These are phyloP conservation scores for Alternaria postmessia DNA, from an alignment of 2,329 filamentous ascomycete genomes.

Conservation along the genomic window DNA sequence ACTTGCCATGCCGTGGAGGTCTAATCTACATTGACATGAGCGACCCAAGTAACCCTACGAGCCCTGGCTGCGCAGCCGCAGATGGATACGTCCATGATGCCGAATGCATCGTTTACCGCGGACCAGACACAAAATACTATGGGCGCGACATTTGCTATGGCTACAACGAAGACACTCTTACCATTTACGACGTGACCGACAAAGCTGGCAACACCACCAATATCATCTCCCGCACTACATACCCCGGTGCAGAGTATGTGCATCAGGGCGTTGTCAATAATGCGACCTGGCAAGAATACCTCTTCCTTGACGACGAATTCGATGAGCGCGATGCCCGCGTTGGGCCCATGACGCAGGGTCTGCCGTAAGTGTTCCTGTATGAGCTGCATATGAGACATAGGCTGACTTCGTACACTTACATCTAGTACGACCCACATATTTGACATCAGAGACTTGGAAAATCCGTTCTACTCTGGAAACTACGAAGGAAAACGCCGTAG, in stretches of 20 bases:
- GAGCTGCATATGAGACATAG: no score
- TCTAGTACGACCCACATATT: slow-evolving; percentile 40
- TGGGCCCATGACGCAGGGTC: slow-evolving; percentile 40
- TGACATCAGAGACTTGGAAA: slow-evolving; percentile 42
- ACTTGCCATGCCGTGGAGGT: slow-evolving; percentile 57
- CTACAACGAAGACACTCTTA: slow-evolving; percentile 62
- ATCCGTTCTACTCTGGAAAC: slow-evolving; percentile 49
- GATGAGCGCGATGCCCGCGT: slow-evolving; percentile 41
- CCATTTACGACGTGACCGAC: slow-evolving; percentile 60
- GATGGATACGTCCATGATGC: slow-evolving; percentile 69
- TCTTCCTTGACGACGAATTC: slow-evolving; percentile 45
- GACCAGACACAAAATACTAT: slow-evolving; percentile 58
- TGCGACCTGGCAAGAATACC: slow-evolving; percentile 36
- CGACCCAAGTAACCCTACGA: slow-evolving; percentile 60
- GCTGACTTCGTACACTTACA: no score
- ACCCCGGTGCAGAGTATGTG: slow-evolving; percentile 62
- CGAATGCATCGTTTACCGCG: slow-evolving; percentile 64
- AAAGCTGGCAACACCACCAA: slow-evolving; percentile 53
- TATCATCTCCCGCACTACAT: slow-evolving; percentile 55
- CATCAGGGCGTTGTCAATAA: slow-evolving; percentile 59
- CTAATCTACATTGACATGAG: slow-evolving; percentile 65
- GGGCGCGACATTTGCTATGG: slow-evolving; percentile 63
- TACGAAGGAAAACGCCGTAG: slow-evolving; percentile 46
- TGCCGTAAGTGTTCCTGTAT: slow-evolving; percentile 14
- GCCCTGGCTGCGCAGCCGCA: slow-evolving; percentile 60